Conservation (phyloP, 164 flowering plant genomes). For the Cinnamomum chago region DNA sequence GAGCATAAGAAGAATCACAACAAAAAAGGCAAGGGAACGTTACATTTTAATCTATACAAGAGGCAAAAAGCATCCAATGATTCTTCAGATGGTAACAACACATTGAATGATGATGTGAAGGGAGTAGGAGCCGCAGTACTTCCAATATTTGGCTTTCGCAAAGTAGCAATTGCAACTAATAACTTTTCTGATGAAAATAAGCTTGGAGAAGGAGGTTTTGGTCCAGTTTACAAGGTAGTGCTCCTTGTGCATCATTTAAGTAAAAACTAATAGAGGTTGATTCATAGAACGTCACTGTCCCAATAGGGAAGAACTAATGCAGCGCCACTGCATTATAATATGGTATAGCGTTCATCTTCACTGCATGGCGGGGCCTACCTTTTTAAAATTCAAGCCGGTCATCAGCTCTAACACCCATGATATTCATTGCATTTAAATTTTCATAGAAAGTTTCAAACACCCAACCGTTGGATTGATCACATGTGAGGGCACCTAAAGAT, state of each 20-base stretch:
- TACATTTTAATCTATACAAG: background rate
- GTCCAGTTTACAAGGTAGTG: conserved; percentile 2
- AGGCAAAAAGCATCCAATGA: background rate
- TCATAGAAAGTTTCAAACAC: too few species aligned
- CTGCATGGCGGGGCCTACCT: too few species aligned
- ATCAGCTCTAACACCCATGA: too few species aligned
- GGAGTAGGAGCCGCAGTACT: background rate
- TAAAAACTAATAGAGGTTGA: background rate
- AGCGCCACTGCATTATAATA: too few species aligned
- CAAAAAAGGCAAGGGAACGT: background rate
- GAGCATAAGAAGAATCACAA: background rate
- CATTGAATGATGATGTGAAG: too few species aligned
- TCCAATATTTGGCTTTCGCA: background rate
- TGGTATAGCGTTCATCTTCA: too few species aligned
- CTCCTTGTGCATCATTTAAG: background rate
- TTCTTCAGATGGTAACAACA: background rate
- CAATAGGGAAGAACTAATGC: background rate
- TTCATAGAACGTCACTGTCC: background rate
- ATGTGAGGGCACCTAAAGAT: background rate
- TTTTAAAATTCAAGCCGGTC: too few species aligned
- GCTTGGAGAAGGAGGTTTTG: conserved; percentile 5
- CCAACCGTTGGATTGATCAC: too few species aligned
- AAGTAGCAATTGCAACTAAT: background rate
- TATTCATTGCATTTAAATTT: too few species aligned
- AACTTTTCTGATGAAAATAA: conserved; percentile 1